Percentiles rank a stretch among this genome's conserved stretches.
These are phyloP conservation scores for Amanita fuliginea DNA, from an alignment of 768 basidiomycete genomes.

Conservation along the genomic window DNA sequence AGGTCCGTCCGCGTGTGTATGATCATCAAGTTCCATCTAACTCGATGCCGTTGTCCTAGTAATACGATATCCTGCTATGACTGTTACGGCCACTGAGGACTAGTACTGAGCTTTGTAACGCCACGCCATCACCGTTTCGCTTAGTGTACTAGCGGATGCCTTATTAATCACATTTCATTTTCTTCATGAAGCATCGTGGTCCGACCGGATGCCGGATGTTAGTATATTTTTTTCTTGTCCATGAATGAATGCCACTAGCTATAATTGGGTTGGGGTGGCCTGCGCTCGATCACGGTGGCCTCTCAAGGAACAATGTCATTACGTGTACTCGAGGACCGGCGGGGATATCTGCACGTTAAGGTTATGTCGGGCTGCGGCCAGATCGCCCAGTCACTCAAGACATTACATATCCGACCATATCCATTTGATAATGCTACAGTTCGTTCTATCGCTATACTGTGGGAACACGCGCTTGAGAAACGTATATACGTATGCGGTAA, in stretches of 20 bases:
- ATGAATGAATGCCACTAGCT: background rate
- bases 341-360: too few relatives aligned
- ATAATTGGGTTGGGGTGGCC: background rate
- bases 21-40: too few relatives aligned
- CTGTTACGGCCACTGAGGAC: slow-evolving; percentile 17
- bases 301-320: too few relatives aligned
- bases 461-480: background rate
- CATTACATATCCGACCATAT: background rate
- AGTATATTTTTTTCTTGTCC: background rate
- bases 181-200: background rate
- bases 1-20: slow-evolving; percentile 28
- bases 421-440: background rate
- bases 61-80: slow-evolving; percentile 28
- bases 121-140: background rate
- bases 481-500: background rate
- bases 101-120: too few relatives aligned
- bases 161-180: background rate
- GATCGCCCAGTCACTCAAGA: too few relatives aligned
- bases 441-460: background rate
- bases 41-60: too few relatives aligned
- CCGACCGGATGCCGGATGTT: background rate
- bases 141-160: background rate
- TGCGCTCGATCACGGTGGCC: background rate
- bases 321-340: too few relatives aligned
- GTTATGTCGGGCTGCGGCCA: too few relatives aligned